Evolutionary conservation across 257 asterid genomes (phyloP).

Genomic region (Pogostemon cablin): DNA sequence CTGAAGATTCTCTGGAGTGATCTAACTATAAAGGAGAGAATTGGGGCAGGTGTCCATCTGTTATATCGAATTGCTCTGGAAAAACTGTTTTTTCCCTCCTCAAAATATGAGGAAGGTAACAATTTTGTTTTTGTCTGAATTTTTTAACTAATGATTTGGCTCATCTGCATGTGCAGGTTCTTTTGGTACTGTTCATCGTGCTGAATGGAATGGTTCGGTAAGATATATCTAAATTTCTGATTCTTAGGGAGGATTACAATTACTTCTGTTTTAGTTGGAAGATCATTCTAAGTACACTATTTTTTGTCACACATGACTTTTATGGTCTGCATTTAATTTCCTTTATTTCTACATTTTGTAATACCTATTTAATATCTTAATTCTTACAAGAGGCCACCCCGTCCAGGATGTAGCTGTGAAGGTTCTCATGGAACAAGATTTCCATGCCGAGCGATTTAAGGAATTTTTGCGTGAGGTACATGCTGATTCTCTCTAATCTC

Average conservation of each 20-base stretch:
- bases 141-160: slow-evolving; percentile 32
- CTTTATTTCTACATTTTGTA: slow-evolving; percentile 9
- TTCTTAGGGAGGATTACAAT: slow-evolving; percentile 21
- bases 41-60: slow-evolving; percentile 72
- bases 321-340: slow-evolving; percentile 8
- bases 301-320: slow-evolving; percentile 6
- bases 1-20: slow-evolving; percentile 79
- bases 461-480: slow-evolving; percentile 84
- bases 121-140: slow-evolving; percentile 12
- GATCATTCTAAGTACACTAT: slow-evolving; percentile 19
- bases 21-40: slow-evolving; percentile 75
- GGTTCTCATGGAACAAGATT: slow-evolving; percentile 90
- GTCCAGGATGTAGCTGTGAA: slow-evolving; percentile 94
- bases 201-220: slow-evolving; percentile 93
- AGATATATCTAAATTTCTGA: slow-evolving; percentile 42
- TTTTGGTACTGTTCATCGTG: slow-evolving; percentile 91
- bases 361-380: slow-evolving; percentile 19
- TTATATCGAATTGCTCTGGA: slow-evolving; percentile 27
- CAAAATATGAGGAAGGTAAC: slow-evolving; percentile 8
- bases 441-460: slow-evolving; percentile 61
- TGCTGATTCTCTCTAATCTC: slow-evolving; percentile 24
- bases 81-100: slow-evolving; percentile 6
- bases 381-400: slow-evolving; percentile 29
- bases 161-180: slow-evolving; percentile 62
- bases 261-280: slow-evolving; percentile 17